Evolutionary conservation across 345 rosid genomes (phyloP), one percentile per base, ranked within the genome.

Genomic region (Arabidopsis arenosa): DNA sequence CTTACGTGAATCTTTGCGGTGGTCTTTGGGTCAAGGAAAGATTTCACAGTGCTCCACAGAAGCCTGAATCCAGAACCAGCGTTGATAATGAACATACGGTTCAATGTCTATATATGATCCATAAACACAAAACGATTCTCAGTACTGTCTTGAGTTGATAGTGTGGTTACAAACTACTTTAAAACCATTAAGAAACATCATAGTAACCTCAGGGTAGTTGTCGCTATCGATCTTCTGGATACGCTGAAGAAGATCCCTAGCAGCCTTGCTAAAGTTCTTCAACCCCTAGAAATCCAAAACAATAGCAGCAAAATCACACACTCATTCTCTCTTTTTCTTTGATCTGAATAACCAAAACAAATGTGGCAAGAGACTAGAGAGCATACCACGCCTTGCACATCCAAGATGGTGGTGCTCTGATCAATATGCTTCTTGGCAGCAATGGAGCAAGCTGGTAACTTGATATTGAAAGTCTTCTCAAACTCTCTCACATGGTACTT

Each of bases 21-120:
- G 73, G 98, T 94, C 80, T 88, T 94, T 52, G 98, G 96, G 67
- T 94, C 97, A 41, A 94, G 89, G 88, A 94, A 94, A 56, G 85
- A 81, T 78, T 92, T 94, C 33, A 92, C 91, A 4, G 96, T 92
- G 88, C 82, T 90, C 98, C 98, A 94, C 69, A 94, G 80, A 75
- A 94, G 89, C 87, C 96, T 89, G 84, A 94, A 94, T 73, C 96
- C 98, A 55, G 95, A 56, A 57, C 97, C 98, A 12, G 95, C 98
- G 83, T 94, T 92, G 75, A 94, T 89, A 84, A 94, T 94, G 85
- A 92, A 92, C 98, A 94, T 92, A 35, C 96, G 90, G 86, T 90
- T 90, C 77, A 94, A 79, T 40, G 97, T 89, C 98, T 94, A 74
- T 48, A 74, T 48, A 75, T 48, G 54, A 35, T 57, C 7, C 41